These are phyloP conservation scores for Myxozyma melibiosi DNA, from an alignment of 805 yeast genomes.

Conservation along the genomic window DNA sequence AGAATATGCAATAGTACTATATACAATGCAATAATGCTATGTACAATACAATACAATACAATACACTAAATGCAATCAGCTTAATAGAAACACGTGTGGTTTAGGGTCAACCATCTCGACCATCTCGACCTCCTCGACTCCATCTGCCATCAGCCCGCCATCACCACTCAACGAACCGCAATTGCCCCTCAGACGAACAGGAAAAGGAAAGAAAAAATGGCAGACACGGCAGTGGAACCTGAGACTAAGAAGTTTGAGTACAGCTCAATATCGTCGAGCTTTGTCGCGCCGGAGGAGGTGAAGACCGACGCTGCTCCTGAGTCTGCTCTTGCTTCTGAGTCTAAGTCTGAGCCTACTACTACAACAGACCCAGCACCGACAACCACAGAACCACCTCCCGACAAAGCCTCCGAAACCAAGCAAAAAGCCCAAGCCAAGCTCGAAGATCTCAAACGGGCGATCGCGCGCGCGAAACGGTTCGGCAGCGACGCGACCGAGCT, in stretches of 20 bases:
- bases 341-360: background rate
- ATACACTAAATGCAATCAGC: no score
- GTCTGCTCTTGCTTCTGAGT: no score
- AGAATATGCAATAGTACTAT: no score
- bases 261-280: slow-evolving; percentile 12
- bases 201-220: background rate
- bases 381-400: background rate
- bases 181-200: no score
- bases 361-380: slow-evolving; percentile 1
- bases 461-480: slow-evolving; percentile 25
- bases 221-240: background rate
- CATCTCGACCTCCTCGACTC: no score
- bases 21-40: no score
- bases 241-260: slow-evolving; percentile 7
- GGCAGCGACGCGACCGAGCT: slow-evolving; percentile 28
- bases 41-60: no score
- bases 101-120: no score
- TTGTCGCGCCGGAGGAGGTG: background rate
- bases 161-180: no score
- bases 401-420: background rate
- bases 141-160: no score
- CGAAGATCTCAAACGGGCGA: slow-evolving; percentile 9
- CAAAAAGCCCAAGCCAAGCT: slow-evolving; percentile 4
- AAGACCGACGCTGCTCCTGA: background rate
- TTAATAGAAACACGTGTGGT: no score